Evolutionary conservation across 2,329 filamentous ascomycete species (phyloP), one percentile per base, ranked within the genome.

Genomic region (Fusarium tupiense): DNA sequence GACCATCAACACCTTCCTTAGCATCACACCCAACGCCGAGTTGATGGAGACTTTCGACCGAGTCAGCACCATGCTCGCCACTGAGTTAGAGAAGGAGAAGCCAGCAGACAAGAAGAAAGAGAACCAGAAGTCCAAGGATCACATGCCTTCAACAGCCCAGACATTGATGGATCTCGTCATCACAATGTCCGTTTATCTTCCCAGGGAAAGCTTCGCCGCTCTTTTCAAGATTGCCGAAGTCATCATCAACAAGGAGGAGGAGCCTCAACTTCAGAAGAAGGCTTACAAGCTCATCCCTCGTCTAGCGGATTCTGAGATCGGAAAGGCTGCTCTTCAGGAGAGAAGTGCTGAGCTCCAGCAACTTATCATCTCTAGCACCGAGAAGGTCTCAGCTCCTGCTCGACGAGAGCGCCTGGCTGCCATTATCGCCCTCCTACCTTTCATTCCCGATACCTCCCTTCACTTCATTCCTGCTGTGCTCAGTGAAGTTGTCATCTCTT

Each of bases 241-340:
- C 33, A 92, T 98, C 65, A 92, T 98, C 75, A 91, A 92, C 81
- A 94, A 92, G 79, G 88, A 93, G 64, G 89, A 93, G 43, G 96
- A 98, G 80, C 93, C 96, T 16, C 96, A 98, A 82, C 86, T 99
- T 41, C 96, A 98, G 83, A 99, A 99, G 90, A 99, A 99, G 85
- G 96, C 96, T 0, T 99, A 99, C 87, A 98, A 98, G 86, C 89
- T 99, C 59, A 97, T 99, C 58, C 96, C 96, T 8, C 92, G 96
- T 62, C 89, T 99, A 46, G 92, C 94, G 4, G 92, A 94, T 73
- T 97, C 95, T 3, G 90, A 93, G 40, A 89, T 88, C 56, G 96
- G 96, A 52, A 90, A 89, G 75, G 84, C 86, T n/a, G 95, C 96
- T 8, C 88, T 99, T 5, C 83, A 88, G 72, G 92, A 95, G 79